phyloP scores from a whole-genome alignment of 2,329 filamentous ascomycete genomes.

The Diaporthe citri region DNA sequence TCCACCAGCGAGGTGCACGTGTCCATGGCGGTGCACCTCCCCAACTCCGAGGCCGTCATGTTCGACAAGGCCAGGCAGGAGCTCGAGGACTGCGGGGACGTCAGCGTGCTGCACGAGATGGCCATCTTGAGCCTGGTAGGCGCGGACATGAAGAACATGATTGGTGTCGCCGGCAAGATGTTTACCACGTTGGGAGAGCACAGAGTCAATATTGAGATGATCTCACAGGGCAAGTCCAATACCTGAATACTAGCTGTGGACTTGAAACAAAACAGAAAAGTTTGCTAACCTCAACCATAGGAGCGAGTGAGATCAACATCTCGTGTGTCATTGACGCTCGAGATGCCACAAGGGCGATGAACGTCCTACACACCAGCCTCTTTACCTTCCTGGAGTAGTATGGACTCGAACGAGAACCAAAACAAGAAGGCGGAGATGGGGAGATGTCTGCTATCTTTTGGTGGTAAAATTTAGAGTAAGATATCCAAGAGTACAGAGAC shows the following conservation, averaged over 20 bases:
- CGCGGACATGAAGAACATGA: slow-evolving; percentile 97
- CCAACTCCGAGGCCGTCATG: slow-evolving; percentile 72
- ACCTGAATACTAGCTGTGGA: not conserved
- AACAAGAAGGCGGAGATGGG: not conserved
- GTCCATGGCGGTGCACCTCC: slow-evolving; percentile 93
- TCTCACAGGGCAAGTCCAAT: slow-evolving; percentile 83
- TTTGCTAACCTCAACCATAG: slow-evolving; percentile 57
- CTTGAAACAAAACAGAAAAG: not conserved
- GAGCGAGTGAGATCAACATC: slow-evolving; percentile 98
- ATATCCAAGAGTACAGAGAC: slow-evolving; percentile 12
- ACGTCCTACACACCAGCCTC: slow-evolving; percentile 94
- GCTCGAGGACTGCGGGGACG: slow-evolving; percentile 84
- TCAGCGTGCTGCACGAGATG: slow-evolving; percentile 92
- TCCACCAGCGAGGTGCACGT: slow-evolving; percentile 97
- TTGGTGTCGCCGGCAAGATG: slow-evolving; percentile 92
- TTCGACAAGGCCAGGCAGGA: slow-evolving; percentile 78
- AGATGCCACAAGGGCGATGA: slow-evolving; percentile 93
- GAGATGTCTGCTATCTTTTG: not conserved
- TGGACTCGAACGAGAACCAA: too few species aligned
- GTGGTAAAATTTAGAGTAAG: not conserved
- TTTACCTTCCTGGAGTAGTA: slow-evolving; percentile 92
- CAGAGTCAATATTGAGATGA: slow-evolving; percentile 99
- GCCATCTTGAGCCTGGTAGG: slow-evolving; percentile 95
- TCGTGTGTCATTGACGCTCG: slow-evolving; percentile 95
- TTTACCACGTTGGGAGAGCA: slow-evolving; percentile 94